phyloP scores from a whole-genome alignment of 495 filamentous ascomycete genomes.

The Eremomyces bilateralis region DNA sequence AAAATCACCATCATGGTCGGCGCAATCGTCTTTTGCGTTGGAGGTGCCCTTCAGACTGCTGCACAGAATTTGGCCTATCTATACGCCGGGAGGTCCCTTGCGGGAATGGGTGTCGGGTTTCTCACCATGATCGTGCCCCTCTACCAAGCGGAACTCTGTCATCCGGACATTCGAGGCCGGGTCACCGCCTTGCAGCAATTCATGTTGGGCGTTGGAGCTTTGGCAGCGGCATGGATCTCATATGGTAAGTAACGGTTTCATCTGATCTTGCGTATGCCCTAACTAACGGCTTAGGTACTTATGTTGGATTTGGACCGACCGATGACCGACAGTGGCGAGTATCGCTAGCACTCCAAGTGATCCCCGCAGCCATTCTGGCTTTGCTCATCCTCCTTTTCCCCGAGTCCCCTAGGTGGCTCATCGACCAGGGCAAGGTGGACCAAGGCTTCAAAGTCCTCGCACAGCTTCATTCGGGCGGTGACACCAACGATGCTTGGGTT shows the following conservation, averaged over 20 bases:
- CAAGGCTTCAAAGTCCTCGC: slow-evolving; percentile 36
- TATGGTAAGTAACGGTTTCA: slow-evolving; percentile 6
- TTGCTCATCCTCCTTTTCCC: slow-evolving; percentile 35
- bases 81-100: slow-evolving; percentile 15
- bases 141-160: slow-evolving; percentile 24
- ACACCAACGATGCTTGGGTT: slow-evolving; percentile 38
- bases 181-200: slow-evolving; percentile 36
- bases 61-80: slow-evolving; percentile 16
- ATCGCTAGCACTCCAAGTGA: slow-evolving; percentile 33
- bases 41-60: slow-evolving; percentile 20
- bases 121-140: slow-evolving; percentile 26
- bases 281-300: slow-evolving; percentile 9
- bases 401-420: slow-evolving; percentile 35
- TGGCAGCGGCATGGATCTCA: slow-evolving; percentile 18
- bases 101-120: slow-evolving; percentile 23
- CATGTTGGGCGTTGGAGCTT: slow-evolving; percentile 34
- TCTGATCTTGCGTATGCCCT: neutral
- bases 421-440: slow-evolving; percentile 27
- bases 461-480: slow-evolving; percentile 33
- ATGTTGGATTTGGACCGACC: slow-evolving; percentile 13
- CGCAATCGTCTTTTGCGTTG: slow-evolving; percentile 17
- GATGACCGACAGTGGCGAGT: slow-evolving; percentile 31
- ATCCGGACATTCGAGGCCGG: slow-evolving; percentile 25
- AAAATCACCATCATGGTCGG: slow-evolving; percentile 25
- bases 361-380: slow-evolving; percentile 33